Base-by-base conservation (phyloP, 345 rosid species). In the Eucalyptus regnans region DNA sequence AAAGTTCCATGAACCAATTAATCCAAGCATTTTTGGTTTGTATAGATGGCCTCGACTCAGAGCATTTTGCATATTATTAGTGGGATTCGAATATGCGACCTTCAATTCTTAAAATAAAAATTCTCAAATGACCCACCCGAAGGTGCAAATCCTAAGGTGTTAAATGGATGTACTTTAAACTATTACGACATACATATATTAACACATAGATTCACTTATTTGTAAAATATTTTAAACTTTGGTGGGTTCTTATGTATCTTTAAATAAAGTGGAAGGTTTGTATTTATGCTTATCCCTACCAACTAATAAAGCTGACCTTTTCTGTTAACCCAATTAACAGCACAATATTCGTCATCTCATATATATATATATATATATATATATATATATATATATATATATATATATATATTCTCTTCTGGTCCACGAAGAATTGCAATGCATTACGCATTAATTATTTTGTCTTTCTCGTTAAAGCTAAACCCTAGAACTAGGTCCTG, bases 1-100 rank as follows among this genome's bases (percentile, higher is more conserved):
- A 5, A 37, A 37, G 83, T 76, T 12, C 1, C 22, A 20, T 37
- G 15, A 76, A 37, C 3, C 27, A 25, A 41, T 76, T 76, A 76
- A 76, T 76, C 5, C 15, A 10, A 3, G 46, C 8, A 4, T 41
- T 76, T 76, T 76, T 37, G 7, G 29, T 44, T 76, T 25, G 8
- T 20, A 44, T 1, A 37, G 0, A 20, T 20, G 27, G 3, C 11
- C 15, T 3, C 10, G 1, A 20, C 2, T 3, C 9, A 6, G 0
- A 76, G 8, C 14, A 76, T 37, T 71, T 37, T 18, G 27, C 27
- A 37, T 12, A 37, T 76, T 76, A 6, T 76, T 10, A 22, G 22
- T 20, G 27, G 14, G 27, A 18, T 76, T 37, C 7, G 3, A 76
- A 11, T 20, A 76, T 18, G 7, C 2, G 4, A 20, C 83, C 15